Evolutionary conservation across 345 rosid species (phyloP), one percentile per base, ranked within the genome.

Genomic region (Syzygium aromaticum): DNA sequence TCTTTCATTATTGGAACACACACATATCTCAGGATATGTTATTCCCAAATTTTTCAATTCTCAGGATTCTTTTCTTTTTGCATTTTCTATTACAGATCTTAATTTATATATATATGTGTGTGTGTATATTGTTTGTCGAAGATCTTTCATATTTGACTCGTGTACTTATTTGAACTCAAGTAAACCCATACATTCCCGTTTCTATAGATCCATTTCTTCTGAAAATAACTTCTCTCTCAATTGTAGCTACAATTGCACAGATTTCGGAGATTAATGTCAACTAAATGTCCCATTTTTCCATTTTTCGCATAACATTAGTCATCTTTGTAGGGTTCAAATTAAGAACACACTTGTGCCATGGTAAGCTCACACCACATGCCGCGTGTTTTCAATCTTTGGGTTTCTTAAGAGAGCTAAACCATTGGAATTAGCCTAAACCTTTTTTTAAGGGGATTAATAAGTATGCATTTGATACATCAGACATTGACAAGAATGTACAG

Each of bases 211-310:
- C 30, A 27, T 13, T 3, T 8, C 30, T 5, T 27, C 3, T 61
- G 33, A 61, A 61, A 5, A 2, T 61, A 27, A 12, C 17, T 12
- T 5, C 2, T 0, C 17, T 16, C 1, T n/a, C 33, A 61, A 61
- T 0, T 59, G 1, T 27, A 0, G 8, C 0, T 5, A 56, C 61
- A 56, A 56, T 0, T 22, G 13, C n/a, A 56, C 0, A 0, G 0
- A 56, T 56, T 56, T 8, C 0, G 23, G 2, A 0, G 61, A 56
- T 23, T 56, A 22, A 23, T 1, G 12, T 23, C 61, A 8, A 54
- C 61, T 4, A 54, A 54, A 54, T 23, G 25, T 54, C 23, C 12
- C 13, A 8, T 56, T n/a, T 23, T 56, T 56, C 5, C 61, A 3
- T 23, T 56, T 0, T 23, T 56, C 1, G 1, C n/a, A 56, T 23